Evolutionary conservation across 2,329 filamentous ascomycete species (phyloP).

Genomic region (Ceratocystis alfenasii): DNA sequence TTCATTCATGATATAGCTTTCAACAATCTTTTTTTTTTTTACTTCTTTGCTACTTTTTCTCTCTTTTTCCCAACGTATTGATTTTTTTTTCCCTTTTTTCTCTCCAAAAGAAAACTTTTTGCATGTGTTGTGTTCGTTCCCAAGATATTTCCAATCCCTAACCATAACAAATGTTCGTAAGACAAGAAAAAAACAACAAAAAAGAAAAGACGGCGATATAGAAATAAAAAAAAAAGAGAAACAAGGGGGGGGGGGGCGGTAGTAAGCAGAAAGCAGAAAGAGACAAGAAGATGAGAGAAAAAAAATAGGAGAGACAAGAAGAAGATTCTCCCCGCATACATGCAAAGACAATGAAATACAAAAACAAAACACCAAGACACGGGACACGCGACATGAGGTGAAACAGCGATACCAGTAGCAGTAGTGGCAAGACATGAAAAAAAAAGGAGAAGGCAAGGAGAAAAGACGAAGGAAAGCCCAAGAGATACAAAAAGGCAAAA

Average conservation of each 20-base stretch:
- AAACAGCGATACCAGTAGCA: background rate
- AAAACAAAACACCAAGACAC: slow-evolving; percentile 7
- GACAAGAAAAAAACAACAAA: slow-evolving; percentile 1
- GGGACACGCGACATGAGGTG: background rate
- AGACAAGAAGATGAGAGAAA: background rate
- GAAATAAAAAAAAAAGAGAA: background rate
- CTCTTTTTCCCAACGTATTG: no score
- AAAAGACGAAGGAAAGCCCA: background rate
- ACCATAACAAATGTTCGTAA: background rate
- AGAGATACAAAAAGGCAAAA: background rate
- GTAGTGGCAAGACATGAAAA: background rate
- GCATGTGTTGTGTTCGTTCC: no score
- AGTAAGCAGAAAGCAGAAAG: slow-evolving; percentile 3
- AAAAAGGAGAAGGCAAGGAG: background rate
- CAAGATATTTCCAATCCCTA: background rate
- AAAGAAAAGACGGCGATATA: background rate
- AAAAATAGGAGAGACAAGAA: background rate
- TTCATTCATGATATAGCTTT: no score
- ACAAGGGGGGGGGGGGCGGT: no score
- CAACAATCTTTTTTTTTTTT: no score
- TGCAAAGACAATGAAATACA: background rate
- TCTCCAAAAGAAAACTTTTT: no score
- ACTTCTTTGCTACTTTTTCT: no score
- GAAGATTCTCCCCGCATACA: background rate
- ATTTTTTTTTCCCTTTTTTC: no score